Conservation (phyloP, 495 filamentous ascomycete genomes). For the Articulospora tetracladia region DNA sequence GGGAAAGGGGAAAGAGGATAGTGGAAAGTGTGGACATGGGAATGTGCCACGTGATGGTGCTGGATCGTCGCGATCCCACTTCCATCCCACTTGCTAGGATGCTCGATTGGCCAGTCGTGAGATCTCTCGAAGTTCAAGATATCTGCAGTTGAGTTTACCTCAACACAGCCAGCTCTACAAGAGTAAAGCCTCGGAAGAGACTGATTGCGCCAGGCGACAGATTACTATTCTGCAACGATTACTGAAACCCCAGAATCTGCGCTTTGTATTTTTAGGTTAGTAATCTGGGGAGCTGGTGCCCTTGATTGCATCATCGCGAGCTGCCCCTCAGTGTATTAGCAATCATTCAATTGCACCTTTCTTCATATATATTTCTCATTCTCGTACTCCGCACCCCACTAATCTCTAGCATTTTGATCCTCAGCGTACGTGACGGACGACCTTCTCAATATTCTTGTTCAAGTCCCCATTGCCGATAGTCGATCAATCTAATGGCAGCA, state of each 20-base stretch:
- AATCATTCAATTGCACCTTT: conserved; percentile 18
- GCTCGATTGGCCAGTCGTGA: neutral
- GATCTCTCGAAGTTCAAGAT: neutral
- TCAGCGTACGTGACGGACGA: too few species aligned
- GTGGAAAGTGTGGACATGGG: neutral
- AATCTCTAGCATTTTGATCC: too few species aligned
- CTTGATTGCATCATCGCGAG: conserved; percentile 9
- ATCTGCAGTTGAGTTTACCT: neutral
- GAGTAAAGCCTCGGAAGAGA: neutral
- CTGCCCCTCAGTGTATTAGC: conserved; percentile 14
- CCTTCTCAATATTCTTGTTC: conserved; percentile 7
- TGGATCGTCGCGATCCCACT: too few species aligned
- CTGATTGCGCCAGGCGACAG: neutral
- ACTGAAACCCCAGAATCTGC: too few species aligned
- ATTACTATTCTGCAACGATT: too few species aligned
- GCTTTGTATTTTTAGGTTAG: too few species aligned
- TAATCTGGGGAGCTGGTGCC: too few species aligned
- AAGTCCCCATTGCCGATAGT: neutral
- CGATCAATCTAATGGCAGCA: conserved; percentile 21
- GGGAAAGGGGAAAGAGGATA: neutral
- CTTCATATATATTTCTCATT: neutral
- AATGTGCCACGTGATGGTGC: neutral
- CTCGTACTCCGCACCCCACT: neutral
- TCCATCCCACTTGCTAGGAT: neutral
- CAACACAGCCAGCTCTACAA: neutral